Base-by-base conservation (phyloP, 768 basidiomycete genomes). In the Lentinus brumalis region DNA sequence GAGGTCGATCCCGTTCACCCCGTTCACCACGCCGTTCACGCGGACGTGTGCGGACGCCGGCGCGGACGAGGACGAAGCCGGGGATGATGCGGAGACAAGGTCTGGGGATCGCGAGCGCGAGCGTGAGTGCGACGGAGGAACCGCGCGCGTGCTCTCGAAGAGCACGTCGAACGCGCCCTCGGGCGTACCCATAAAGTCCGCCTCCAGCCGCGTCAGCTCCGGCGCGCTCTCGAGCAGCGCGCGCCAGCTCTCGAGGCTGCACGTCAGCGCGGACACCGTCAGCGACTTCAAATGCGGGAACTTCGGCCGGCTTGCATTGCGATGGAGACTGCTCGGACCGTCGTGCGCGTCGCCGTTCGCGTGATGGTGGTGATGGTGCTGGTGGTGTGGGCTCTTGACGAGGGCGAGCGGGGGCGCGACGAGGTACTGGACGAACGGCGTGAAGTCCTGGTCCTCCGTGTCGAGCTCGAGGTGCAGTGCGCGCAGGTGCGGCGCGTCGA, bases 391-490 rank as follows among this genome's bases (percentile, higher is more conserved):
- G 32, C 26, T 10, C 18, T 31, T 53, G 42, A 26, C 35, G 41
- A 31, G 56, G 53, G n/a, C 35, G 41, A 31, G 56, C 52, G 59
- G 56, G 12, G 56, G 60, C 38, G 55, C 53, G 45, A 59, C 64
- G 63, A 71, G 65, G 59, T 62, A 61, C 32, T 60, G 55, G 35
- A 84, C 67, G 66, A 83, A 82, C 6, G 74, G 69, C 30, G 80
- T 79, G 66, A 78, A 84, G 69, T 85, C 81, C 67, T 83, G 81
- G n/a, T 62, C 64, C 16, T 59, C 55, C 15, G 52, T 55, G 50
- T 81, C 80, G 18, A 86, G 74, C 66, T 82, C 79, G 63, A 86
- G 75, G 40, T 76, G 74, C 26, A 87, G 79, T 39, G 68, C 72
- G 52, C 71, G 70, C 38, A 86, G 67, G 40, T 67, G 72, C 12